Evolutionary conservation across 2,329 filamentous ascomycete species (phyloP).

Genomic region (Aschersonia sp.): DNA sequence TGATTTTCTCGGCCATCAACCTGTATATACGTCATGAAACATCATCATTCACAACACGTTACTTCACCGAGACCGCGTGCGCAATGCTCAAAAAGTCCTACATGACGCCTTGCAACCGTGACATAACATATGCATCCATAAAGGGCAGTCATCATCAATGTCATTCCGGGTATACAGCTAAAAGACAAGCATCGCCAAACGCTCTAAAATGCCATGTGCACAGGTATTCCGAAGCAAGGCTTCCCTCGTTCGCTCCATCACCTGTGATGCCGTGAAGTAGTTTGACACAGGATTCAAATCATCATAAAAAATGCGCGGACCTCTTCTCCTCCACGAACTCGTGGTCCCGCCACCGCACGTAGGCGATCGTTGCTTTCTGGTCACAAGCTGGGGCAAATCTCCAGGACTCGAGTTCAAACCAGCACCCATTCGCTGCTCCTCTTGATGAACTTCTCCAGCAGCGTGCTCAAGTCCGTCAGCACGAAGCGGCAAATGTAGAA

Average conservation of each 20-base stretch:
- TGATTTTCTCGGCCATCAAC: too few relatives aligned
- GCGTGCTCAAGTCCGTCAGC: conserved; percentile 65
- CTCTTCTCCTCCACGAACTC: neutral
- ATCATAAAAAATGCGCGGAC: neutral
- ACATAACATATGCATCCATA: too few relatives aligned
- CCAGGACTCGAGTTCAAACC: conserved; percentile 1
- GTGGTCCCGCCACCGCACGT: neutral
- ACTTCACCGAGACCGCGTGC: too few relatives aligned
- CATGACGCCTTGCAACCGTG: too few relatives aligned
- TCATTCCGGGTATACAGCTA: neutral
- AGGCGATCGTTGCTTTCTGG: neutral
- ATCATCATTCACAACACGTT: too few relatives aligned
- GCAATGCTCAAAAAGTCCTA: too few relatives aligned
- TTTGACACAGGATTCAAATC: neutral
- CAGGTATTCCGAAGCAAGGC: neutral
- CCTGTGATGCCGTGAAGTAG: neutral
- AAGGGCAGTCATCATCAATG: neutral
- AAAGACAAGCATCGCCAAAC: neutral
- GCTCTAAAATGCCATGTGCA: neutral
- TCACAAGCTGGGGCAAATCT: neutral
- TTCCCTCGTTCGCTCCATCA: neutral
- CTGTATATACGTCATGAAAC: too few relatives aligned
- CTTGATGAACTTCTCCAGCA: conserved; percentile 96
- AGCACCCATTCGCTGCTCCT: conserved; percentile 86
- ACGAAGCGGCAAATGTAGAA: conserved; percentile 95